These are phyloP conservation scores for Astragalus membranaceus DNA, from an alignment of 306 rosid species.

Conservation along the genomic window DNA sequence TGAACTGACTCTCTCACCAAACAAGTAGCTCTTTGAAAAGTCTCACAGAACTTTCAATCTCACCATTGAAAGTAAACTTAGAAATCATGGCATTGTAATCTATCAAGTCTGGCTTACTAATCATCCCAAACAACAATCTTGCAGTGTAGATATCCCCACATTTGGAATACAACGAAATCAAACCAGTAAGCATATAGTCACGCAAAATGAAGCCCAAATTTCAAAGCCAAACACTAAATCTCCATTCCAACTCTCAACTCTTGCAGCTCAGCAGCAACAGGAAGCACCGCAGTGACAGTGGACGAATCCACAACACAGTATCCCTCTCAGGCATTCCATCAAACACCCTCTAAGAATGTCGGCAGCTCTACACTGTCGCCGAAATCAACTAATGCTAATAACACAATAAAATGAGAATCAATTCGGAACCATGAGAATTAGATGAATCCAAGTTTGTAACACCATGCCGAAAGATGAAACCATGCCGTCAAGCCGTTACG, in stretches of 20 bases:
- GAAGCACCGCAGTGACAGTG: conserved; percentile 56
- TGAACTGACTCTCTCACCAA: conserved; percentile 50
- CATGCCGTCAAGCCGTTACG: too few species aligned
- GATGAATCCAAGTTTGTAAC: too few species aligned
- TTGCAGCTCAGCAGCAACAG: conserved; percentile 70
- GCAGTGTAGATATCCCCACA: conserved; percentile 51
- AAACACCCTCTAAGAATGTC: too few species aligned
- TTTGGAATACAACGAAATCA: conserved; percentile 77
- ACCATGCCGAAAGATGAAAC: too few species aligned
- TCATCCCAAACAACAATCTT: conserved; percentile 52
- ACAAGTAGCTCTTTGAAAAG: conserved; percentile 60
- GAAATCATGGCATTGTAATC: conserved; percentile 85
- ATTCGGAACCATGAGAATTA: too few species aligned
- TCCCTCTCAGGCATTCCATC: too few species aligned
- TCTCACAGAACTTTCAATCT: conserved; percentile 45
- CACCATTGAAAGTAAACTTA: conserved; percentile 61
- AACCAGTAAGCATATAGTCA: conserved; percentile 62
- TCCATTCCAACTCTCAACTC: conserved; percentile 56
- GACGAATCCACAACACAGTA: conserved; percentile 82
- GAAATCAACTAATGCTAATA: too few species aligned
- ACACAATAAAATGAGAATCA: too few species aligned
- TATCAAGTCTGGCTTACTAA: conserved; percentile 58
- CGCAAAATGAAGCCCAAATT: conserved; percentile 53
- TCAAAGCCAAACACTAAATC: conserved; percentile 65
- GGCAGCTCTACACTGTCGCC: too few species aligned